Evolutionary conservation across 2,329 filamentous ascomycete species (phyloP), one percentile per base, ranked within the genome.

Genomic region (Botrytis squamosa): DNA sequence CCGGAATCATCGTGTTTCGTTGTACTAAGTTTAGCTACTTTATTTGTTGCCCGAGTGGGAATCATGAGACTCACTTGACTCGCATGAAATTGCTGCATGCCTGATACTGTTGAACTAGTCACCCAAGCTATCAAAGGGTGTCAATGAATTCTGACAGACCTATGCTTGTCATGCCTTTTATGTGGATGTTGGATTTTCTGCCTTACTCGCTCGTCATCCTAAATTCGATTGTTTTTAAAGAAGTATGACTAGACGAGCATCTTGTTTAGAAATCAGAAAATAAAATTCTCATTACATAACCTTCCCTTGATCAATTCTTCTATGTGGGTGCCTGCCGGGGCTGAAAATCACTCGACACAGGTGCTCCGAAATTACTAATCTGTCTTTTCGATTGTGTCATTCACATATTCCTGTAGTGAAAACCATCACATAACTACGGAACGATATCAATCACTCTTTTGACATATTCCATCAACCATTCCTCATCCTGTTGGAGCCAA

Each of bases 1-100:
- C 46, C 63, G 42, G 42, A 25, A 25, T 66, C 63, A 66, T 66
- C 63, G 63, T 66, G 63, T 49, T 49, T 66, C 63, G 63, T 66
- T 49, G 63, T 49, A 66, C 63, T 46, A 25, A 40, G 36, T 40
- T 38, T n/a, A 40, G 36, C 59, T 62, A 16, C 59, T 62, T 62
- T 25, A n/a, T n/a, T 62, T 62, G 59, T 62, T n/a, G 63, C 63
- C 63, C 42, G 20, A 49, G 63, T 25, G 12, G 29, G 42, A 46
- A 66, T 49, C 63, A 66, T 66, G 63, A 44, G 42, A 66, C 63
- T 66, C 29, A 38, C 29, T 66, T n/a, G 36, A 40, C 59, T 62
- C 36, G 59, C 59, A 62, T 62, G 20, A 40, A 62, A 62, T 36
- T 25, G 36, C 22, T 62, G 20, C 12, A 62, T 40, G 38, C 22